Evolutionary conservation across 805 yeast species (phyloP).

Genomic region (Spathaspora gorwiae): DNA sequence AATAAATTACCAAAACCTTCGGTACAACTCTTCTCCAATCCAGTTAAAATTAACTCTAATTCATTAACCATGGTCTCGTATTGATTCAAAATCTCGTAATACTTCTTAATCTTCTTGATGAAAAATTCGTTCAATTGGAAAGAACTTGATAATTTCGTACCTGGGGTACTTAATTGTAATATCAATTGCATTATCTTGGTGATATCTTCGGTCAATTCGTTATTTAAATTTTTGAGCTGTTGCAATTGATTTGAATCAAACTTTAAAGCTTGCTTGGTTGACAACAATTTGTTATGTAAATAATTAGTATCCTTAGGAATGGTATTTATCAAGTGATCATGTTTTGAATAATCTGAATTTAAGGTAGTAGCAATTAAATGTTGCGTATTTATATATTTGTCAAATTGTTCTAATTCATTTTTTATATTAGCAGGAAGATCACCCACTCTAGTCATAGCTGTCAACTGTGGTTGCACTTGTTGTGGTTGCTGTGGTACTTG

Average conservation of each 20-base stretch:
- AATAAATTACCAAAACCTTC: constrained; percentile 39
- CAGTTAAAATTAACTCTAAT: constrained; percentile 47
- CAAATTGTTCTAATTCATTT: constrained; percentile 64
- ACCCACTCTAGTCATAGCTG: constrained; percentile 70
- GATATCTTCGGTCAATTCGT: constrained; percentile 44
- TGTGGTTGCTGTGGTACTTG: constrained; percentile 30
- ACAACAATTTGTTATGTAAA: constrained; percentile 54
- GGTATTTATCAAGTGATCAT: constrained; percentile 58
- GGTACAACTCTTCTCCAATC: constrained; percentile 34
- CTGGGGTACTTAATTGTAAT: constrained; percentile 49
- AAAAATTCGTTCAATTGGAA: constrained; percentile 55
- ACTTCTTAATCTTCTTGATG: constrained; percentile 47
- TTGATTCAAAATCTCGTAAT: constrained; percentile 43
- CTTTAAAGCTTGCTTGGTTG: constrained; percentile 61
- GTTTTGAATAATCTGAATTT: constrained; percentile 57
- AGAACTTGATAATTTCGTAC: constrained; percentile 51
- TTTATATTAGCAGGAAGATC: constrained; percentile 72
- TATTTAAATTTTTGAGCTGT: constrained; percentile 31
- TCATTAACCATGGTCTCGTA: constrained; percentile 64
- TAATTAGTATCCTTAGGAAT: constrained; percentile 71
- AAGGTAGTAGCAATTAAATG: constrained; percentile 67
- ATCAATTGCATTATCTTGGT: constrained; percentile 50
- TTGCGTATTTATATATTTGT: constrained; percentile 68
- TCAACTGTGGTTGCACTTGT: constrained; percentile 46
- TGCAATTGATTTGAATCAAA: constrained; percentile 40